Base-by-base conservation (phyloP, 768 basidiomycete species). In the Leccinum boreale region DNA sequence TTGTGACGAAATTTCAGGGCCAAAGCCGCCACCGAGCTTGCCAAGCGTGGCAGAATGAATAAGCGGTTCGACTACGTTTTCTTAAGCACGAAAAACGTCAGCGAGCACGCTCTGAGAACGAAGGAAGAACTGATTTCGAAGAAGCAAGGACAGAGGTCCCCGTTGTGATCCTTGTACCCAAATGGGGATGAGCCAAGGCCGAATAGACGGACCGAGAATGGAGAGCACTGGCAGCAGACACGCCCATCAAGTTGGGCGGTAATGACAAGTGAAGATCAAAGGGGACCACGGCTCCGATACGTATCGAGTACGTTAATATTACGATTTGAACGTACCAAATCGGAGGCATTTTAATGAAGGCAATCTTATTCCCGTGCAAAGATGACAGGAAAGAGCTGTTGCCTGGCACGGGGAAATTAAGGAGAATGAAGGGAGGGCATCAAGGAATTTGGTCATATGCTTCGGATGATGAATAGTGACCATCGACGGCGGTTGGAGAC, bases 251-350 rank as follows among this genome's bases (percentile, higher is more conserved):
- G 17, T 45, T 29, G 49, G 15, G 35, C 65, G 62, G 62, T 67
- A 62, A 66, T 67, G 60, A 65, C 39, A 26, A 9, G 63, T 58
- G 66, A 62, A 67, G 35, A 66, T 61, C 62, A 65, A 64, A 64
- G 45, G 58, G 28, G 9, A 19, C 56, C 19, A 68, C 65, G 65
- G 65, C 63, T 58, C 65, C 65, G 65, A 65, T 56, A 62, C 58
- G 66, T 65, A 57, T 67, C 5, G 57, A 62, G 65, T 67, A 67
- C 65, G 66, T 67, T 62, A 67, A 67, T 61, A 61, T 67, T 55
- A 57, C 50, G 48, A 58, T 29, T 29, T 53, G 59, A n/a, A 42
- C 39, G 35, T 33, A 55, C 52, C 58, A 64, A 64, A 65, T 65
- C 65, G 57, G n/a, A 31, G 59, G 53, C 52, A 64, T 33, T 45